Evolutionary conservation across 345 rosid genomes (phyloP).

Genomic region (Citrus australasica): DNA sequence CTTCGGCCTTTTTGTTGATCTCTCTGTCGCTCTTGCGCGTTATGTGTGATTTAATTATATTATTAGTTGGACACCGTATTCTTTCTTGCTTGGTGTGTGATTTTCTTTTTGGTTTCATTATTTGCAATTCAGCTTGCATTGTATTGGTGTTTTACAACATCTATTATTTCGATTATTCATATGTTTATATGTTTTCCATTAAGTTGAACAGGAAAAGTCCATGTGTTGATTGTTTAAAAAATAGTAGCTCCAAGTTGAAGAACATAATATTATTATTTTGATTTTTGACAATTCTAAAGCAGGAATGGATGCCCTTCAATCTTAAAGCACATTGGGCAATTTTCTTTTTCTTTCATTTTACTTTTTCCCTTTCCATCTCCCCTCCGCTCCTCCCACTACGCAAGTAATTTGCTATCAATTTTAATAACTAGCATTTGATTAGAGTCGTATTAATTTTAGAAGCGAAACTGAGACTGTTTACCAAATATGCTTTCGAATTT

Average conservation of each 20-base stretch:
- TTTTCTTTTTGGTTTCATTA: not conserved
- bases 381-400: too few relatives aligned
- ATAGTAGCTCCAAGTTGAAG: not conserved
- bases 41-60: constrained; percentile 28
- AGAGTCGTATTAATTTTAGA: too few relatives aligned
- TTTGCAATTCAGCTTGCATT: not conserved
- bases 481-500: too few relatives aligned
- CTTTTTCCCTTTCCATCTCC: not conserved
- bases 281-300: too few relatives aligned
- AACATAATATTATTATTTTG: too few relatives aligned
- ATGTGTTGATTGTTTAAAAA: not conserved
- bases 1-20: constrained; percentile 77
- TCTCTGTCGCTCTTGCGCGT: constrained; percentile 67
- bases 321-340: not conserved
- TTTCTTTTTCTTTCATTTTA: not conserved
- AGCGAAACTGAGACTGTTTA: too few relatives aligned
- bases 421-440: too few relatives aligned
- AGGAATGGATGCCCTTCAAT: too few relatives aligned
- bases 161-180: not conserved
- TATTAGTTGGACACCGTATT: not conserved
- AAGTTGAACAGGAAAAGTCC: not conserved
- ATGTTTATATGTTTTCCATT: not conserved
- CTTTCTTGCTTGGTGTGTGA: not conserved
- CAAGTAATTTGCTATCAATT: too few relatives aligned
- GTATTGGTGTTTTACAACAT: not conserved